Evolutionary conservation across 2,329 filamentous ascomycete genomes (phyloP), one percentile per base, ranked within the genome.

Genomic region (Teratosphaeria zuluensis): DNA sequence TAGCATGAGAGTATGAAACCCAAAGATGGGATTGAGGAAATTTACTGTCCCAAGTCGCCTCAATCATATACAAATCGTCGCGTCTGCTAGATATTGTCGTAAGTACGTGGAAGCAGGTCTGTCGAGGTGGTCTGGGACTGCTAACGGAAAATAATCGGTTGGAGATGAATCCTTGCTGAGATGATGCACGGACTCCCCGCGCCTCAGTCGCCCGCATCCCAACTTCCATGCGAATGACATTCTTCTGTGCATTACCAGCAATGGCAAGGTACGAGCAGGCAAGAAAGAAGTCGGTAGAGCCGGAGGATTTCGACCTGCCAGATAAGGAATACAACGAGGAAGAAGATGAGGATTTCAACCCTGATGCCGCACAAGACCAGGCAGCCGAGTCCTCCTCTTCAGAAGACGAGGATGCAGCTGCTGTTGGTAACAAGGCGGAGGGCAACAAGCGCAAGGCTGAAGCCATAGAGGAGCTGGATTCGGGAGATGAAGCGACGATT

Each of bases 401-500:
- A 2, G 73, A 74, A 32, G 68, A 72, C 7, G 70, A 72, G 4
- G 64, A 68, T 21, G 64, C 65, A 35, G 63, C 58, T 21, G 64
- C 60, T 42, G 46, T 66, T 24, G 68, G 68, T 46, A 69, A 73
- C 2, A 70, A 68, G 21, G 54, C 28, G 16, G 77, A 74, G 58
- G 72, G 74, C 59, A 70, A 69, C 35, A 77, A 75, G 60, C 70
- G 69, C 63, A 63, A 75, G 68, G 61, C 70, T 52, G 55, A 67
- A 58, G 62, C 61, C 3, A 65, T 69, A n/a, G 70, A 71, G 5
- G 77, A 76, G 42, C 68, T 82, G 3, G 78, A 82, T 59, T 82
- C 81, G 8, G 81, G 81, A 3, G 81, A 84, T 63, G 81, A 83
- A 64, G 77, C 72, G 7, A 82, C 78, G n/a, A 81, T 83, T 51